Conservation (phyloP, 495 filamentous ascomycete genomes). For the Trichoderma asperelloides region DNA sequence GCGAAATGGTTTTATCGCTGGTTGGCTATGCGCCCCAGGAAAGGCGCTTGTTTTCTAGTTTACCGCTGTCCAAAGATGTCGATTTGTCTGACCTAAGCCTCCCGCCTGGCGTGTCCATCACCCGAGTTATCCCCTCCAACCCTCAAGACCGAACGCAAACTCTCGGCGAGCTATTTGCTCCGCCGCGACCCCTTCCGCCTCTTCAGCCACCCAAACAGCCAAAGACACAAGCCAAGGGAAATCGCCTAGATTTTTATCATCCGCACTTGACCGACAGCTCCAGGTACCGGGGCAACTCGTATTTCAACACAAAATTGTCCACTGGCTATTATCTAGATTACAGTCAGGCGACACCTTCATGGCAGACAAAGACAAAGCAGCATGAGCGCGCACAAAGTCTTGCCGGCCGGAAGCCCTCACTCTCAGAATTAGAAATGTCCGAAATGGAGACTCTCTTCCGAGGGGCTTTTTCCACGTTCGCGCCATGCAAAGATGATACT, state of each 20-base stretch:
- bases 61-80: conserved; percentile 32
- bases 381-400: conserved; percentile 63
- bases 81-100: conserved; percentile 53
- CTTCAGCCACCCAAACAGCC: conserved; percentile 65
- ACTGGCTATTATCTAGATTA: conserved; percentile 64
- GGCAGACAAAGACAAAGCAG: conserved; percentile 55
- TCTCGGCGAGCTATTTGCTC: conserved; percentile 71
- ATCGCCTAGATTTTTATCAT: conserved; percentile 54
- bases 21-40: conserved; percentile 60
- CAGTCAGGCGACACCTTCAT: conserved; percentile 47
- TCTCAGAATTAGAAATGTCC: conserved; percentile 45
- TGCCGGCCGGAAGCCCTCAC: conserved; percentile 49
- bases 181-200: conserved; percentile 55
- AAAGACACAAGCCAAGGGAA: conserved; percentile 52
- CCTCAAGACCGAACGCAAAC: conserved; percentile 44
- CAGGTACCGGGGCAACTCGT: conserved; percentile 46
- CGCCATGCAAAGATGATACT: conserved; percentile 72
- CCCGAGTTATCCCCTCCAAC: conserved; percentile 51
- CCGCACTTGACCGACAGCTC: conserved; percentile 44
- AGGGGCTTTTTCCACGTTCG: conserved; percentile 81
- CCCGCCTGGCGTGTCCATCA: conserved; percentile 65
- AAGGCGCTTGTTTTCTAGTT: conserved; percentile 76
- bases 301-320: conserved; percentile 46
- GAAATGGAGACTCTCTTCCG: conserved; percentile 69
- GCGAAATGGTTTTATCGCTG: conserved; percentile 57